Evolutionary conservation across 2,329 filamentous ascomycete genomes (phyloP).

Genomic region (Penicillium occitanis): DNA sequence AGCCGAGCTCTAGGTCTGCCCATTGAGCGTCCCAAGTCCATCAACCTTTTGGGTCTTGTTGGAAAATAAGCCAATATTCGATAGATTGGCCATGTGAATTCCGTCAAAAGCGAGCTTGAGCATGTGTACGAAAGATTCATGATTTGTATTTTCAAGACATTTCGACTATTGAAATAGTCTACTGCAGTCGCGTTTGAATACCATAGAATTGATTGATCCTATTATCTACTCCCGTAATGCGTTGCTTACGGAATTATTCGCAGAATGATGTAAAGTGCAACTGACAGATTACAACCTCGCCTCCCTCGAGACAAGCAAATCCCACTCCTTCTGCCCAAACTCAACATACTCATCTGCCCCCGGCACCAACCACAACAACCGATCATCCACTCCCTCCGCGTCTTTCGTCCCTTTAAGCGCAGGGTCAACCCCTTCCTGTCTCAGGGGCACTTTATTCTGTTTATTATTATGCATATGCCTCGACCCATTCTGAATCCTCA

Average conservation of each 20-base stretch:
- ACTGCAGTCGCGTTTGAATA: not conserved
- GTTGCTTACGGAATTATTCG: not conserved
- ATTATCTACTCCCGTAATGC: not conserved
- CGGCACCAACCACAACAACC: conserved; percentile 53
- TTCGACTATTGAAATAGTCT: not conserved
- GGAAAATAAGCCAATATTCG: conserved; percentile 45
- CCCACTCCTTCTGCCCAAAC: conserved; percentile 62
- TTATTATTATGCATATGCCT: conserved; percentile 66
- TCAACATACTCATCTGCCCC: conserved; percentile 56
- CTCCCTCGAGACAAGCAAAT: conserved; percentile 46
- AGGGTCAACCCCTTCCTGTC: conserved; percentile 66
- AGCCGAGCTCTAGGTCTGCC: conserved; percentile 89
- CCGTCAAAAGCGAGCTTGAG: conserved; percentile 3
- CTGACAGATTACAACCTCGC: conserved; percentile 44
- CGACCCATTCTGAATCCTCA: conserved; percentile 57
- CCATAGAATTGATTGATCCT: conserved; percentile 1
- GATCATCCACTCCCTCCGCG: conserved; percentile 45
- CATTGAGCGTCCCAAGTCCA: conserved; percentile 97
- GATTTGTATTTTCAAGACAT: not conserved
- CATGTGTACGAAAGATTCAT: conserved; percentile 5
- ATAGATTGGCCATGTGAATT: conserved; percentile 2
- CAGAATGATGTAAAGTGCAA: not conserved
- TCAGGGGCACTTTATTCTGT: conserved; percentile 71
- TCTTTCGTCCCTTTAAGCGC: conserved; percentile 47
- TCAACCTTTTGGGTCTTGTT: conserved; percentile 83